Conservation (phyloP, 1,284 basidiomycete genomes). For the Ustilago lituana region DNA sequence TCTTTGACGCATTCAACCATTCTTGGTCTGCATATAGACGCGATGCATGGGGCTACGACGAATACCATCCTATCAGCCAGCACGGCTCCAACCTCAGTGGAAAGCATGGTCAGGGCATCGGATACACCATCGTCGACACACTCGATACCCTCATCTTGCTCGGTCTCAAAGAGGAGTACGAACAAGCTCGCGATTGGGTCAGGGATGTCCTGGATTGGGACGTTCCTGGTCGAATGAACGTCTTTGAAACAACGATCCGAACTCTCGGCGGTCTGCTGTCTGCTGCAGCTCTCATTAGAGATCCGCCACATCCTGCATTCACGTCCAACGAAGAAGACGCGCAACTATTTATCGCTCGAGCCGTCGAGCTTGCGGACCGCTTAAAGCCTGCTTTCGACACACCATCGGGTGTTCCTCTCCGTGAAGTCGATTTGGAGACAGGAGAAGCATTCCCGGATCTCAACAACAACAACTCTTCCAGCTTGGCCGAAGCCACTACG, state of each 20-base stretch:
- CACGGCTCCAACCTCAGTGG: constrained; percentile 57
- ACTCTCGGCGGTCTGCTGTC: constrained; percentile 84
- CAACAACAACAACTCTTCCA: constrained; percentile 76
- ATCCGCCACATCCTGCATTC: constrained; percentile 49
- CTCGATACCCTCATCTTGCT: constrained; percentile 85
- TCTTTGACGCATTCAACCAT: constrained; percentile 57
- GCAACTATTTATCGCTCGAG: constrained; percentile 63
- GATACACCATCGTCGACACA: constrained; percentile 67
- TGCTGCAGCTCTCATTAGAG: constrained; percentile 69
- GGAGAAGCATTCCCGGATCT: constrained; percentile 75
- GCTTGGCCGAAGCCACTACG: constrained; percentile 73
- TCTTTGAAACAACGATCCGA: constrained; percentile 90
- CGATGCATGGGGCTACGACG: constrained; percentile 65
- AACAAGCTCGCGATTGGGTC: constrained; percentile 82
- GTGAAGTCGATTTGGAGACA: constrained; percentile 79
- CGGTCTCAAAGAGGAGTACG: constrained; percentile 81
- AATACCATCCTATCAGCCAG: constrained; percentile 63
- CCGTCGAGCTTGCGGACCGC: constrained; percentile 80
- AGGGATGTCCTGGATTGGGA: constrained; percentile 78
- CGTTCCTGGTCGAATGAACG: constrained; percentile 82
- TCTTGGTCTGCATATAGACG: constrained; percentile 62
- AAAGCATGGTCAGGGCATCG: constrained; percentile 48
- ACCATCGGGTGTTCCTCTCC: constrained; percentile 80
- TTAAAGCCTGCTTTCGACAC: constrained; percentile 80
- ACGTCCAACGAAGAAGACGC: constrained; percentile 50